A percentile compares a stretch with the other conserved stretches of the same genome.
Conservation (phyloP, 805 yeast species). For the Cyberlindnera misumaiensis region DNA sequence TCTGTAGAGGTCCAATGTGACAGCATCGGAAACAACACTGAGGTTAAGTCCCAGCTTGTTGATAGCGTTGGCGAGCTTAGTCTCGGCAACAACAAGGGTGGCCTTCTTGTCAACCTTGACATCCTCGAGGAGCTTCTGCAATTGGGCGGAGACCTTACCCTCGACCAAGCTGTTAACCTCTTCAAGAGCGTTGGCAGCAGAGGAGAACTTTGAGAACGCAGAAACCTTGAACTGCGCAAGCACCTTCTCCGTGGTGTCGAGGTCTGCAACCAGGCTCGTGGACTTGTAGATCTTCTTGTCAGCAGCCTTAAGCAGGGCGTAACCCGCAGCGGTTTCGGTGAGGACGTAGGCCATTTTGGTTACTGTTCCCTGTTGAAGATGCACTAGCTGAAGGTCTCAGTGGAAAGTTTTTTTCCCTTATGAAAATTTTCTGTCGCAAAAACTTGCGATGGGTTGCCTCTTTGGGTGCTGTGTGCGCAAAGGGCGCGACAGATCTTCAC, state of each 20-base stretch:
- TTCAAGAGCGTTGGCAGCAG: conserved; percentile 94
- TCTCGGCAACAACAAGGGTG: conserved; percentile 85
- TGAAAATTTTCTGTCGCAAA: neutral
- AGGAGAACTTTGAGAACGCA: conserved; percentile 88
- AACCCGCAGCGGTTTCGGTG: conserved; percentile 98
- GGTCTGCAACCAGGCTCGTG: conserved; percentile 62
- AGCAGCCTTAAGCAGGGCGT: conserved; percentile 93
- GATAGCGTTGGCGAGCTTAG: conserved; percentile 93
- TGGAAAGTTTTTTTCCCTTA: neutral
- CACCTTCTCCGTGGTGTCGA: conserved; percentile 78
- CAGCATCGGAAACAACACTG: conserved; percentile 89
- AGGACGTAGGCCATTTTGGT: conserved; percentile 71
- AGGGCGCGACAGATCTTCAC: too few relatives aligned
- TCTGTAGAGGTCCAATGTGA: conserved; percentile 89
- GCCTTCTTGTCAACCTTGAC: conserved; percentile 77
- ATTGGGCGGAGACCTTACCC: conserved; percentile 85
- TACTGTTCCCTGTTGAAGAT: too few relatives aligned
- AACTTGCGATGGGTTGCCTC: conserved; percentile 7
- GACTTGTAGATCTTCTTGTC: conserved; percentile 96
- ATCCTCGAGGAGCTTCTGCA: conserved; percentile 69
- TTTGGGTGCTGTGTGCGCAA: neutral
- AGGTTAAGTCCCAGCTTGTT: conserved; percentile 88
- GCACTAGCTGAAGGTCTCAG: neutral
- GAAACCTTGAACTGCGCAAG: conserved; percentile 87
- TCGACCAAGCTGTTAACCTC: conserved; percentile 90